phyloP scores from a whole-genome alignment of 2,329 filamentous ascomycete genomes.

The Fusarium sp. region DNA sequence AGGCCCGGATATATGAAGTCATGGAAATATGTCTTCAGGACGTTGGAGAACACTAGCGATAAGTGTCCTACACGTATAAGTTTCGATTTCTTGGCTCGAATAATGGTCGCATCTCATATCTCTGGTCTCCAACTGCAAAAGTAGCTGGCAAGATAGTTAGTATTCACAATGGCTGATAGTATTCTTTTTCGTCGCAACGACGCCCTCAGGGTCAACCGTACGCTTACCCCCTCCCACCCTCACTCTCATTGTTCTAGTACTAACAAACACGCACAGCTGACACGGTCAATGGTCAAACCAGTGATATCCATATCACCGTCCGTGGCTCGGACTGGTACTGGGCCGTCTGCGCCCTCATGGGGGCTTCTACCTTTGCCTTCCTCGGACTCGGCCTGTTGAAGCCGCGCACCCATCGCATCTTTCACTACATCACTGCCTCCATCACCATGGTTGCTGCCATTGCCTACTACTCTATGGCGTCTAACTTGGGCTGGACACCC shows the following conservation, averaged over 20 bases:
- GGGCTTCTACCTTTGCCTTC: conserved; percentile 62
- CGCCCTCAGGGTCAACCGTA: conserved; percentile 27
- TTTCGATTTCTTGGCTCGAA: not conserved
- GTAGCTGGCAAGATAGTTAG: not conserved
- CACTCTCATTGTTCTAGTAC: rapidly evolving
- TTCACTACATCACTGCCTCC: conserved; percentile 65
- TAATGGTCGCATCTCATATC: not conserved
- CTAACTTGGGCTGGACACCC: conserved; percentile 60
- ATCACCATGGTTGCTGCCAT: conserved; percentile 61
- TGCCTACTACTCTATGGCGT: conserved; percentile 63
- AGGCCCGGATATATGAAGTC: conserved; percentile 14
- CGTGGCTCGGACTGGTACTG: conserved; percentile 73
- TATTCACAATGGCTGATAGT: conserved; percentile 3
- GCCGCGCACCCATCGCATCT: conserved; percentile 64
- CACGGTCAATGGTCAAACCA: conserved; percentile 21
- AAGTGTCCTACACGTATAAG: not conserved
- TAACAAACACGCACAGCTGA: not conserved
- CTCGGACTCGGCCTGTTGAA: conserved; percentile 64
- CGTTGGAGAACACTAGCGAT: not conserved
- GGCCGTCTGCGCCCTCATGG: conserved; percentile 70
- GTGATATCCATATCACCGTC: conserved; percentile 67
- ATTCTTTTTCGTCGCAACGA: conserved; percentile 8
- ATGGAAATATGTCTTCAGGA: not conserved
- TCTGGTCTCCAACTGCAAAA: not conserved
- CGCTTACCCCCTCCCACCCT: not conserved